Evolutionary conservation across 345 rosid species (phyloP), one percentile per base, ranked within the genome.

Genomic region (Salix exigua): DNA sequence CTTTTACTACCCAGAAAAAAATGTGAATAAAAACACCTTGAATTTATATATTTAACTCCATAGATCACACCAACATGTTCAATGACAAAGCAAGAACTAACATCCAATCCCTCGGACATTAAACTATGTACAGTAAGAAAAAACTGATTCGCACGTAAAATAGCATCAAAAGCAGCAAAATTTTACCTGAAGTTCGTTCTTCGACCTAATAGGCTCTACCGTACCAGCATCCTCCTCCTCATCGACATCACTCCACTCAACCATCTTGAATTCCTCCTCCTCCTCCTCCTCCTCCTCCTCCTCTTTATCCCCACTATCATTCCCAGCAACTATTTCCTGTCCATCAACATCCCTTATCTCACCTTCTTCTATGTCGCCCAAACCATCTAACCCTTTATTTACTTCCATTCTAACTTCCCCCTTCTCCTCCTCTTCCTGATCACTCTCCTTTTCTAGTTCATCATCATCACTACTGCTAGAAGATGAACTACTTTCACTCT

Each of bases 171-270:
- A 19, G 28, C 71, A 68, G 46, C 61, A 79, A 69, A 51, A 19
- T 51, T 0, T 67, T 90, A 94, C 98, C 91, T 82, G 79, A 78
- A 89, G 77, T 78, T 95, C 99, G 78, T 95, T 91, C 87, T 91
- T 91, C 31, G 99, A 95, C 83, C 77, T 89, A 70, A 95, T 85
- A 44, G 97, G 94, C 50, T 87, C 90, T 61, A 44, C 83, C n/a
- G 44, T 46, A 72, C 75, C 87, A 74, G 64, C 81, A 70, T 63
- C 80, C 28, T 71, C 83, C 63, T 48, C 82, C n/a, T 76, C 91
- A 30, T 86, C 94, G 76, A 76, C 78, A 77, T 83, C 91, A 67
- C 83, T 80, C 88, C 90, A 89, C 71, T 64, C 80, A 79, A 88
- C 26, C 90, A 85, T 89, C 73, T 83, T 82, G 44, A 80, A 82